phyloP scores from a whole-genome alignment of 1,139 yeast genomes.

The Saccharomyces hybrid region DNA sequence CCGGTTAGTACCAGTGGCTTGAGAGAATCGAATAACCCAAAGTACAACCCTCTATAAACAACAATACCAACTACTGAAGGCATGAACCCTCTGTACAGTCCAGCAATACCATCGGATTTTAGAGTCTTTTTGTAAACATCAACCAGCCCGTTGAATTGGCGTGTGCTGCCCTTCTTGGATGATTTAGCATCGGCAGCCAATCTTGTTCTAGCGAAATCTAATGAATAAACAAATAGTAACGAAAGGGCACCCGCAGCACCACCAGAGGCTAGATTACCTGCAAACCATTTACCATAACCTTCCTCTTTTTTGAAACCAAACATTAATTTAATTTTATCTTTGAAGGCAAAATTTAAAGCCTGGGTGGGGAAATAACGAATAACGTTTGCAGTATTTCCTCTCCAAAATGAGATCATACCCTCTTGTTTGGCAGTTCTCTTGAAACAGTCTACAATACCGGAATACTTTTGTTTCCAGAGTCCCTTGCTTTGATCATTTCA shows the following conservation, averaged over 20 bases:
- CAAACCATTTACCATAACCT: constrained; percentile 63
- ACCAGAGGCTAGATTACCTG: constrained; percentile 78
- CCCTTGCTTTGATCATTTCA: constrained; percentile 76
- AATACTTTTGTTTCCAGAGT: constrained; percentile 60
- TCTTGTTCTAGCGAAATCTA: constrained; percentile 79
- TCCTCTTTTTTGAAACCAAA: constrained; percentile 65
- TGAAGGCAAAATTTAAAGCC: constrained; percentile 78
- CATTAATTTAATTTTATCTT: constrained; percentile 71
- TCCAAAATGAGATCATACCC: constrained; percentile 68
- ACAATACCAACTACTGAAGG: constrained; percentile 75
- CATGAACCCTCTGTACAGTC: constrained; percentile 80
- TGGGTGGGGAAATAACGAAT: constrained; percentile 81
- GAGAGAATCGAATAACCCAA: constrained; percentile 71
- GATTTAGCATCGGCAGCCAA: constrained; percentile 77
- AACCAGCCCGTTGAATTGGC: constrained; percentile 70
- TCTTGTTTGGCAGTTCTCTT: constrained; percentile 63
- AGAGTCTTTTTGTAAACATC: constrained; percentile 75
- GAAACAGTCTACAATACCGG: constrained; percentile 67
- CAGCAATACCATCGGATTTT: constrained; percentile 70
- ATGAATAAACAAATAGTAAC: constrained; percentile 65
- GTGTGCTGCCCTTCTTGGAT: constrained; percentile 53
- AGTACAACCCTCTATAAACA: constrained; percentile 80
- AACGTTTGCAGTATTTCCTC: constrained; percentile 80
- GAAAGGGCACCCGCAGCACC: constrained; percentile 79
- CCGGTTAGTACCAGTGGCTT: constrained; percentile 71